Evolutionary conservation across 192 early-diverging fungal species (phyloP), one percentile per base, ranked within the genome.

Genomic region (Rhizophagus sp.): DNA sequence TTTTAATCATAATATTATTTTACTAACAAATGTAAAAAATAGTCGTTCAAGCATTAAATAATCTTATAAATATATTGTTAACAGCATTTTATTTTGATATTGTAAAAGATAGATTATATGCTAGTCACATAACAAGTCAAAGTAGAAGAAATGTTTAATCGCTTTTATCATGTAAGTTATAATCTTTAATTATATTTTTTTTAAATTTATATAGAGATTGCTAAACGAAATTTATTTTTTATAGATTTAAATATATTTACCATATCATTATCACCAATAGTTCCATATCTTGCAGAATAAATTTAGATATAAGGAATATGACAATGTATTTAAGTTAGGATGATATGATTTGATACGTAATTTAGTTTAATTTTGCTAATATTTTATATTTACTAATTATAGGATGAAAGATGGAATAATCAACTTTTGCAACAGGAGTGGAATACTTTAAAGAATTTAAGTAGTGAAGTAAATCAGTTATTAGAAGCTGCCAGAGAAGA

Each of bases 51-150:
- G 78, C 86, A 30, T 82, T 93, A 24, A 91, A 91, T 79, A 88
- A 88, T 75, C 93, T 95, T 74, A 91, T 90, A 74, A 92, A 88
- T 73, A 84, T 84, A 9, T 82, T 85, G 8, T 84, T 94, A 13
- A 94, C 94, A n/a, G 89, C 93, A 4, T 93, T 94, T 75, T 95
- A 95, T 84, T 91, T 94, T 88, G 93, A 95, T 72, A 86, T 93
- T 30, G 30, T 30, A 30, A 95, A 95, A 83, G 94, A 95, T 79
- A 85, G 91, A 41, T 85, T 95, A 5, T 95, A 95, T 64, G 91
- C 90, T 27, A 87, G 90, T 63, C 64, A 81, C 25, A 39, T 76
- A 24, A 64, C 80, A 25, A 82, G 87, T 47, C 11, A 78, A 0
- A 73, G 84, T 52, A 88, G 94, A 69, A 85, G 87, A n/a, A 90